Base-by-base conservation (phyloP, 306 rosid genomes). In the Hippophae rhamnoides region DNA sequence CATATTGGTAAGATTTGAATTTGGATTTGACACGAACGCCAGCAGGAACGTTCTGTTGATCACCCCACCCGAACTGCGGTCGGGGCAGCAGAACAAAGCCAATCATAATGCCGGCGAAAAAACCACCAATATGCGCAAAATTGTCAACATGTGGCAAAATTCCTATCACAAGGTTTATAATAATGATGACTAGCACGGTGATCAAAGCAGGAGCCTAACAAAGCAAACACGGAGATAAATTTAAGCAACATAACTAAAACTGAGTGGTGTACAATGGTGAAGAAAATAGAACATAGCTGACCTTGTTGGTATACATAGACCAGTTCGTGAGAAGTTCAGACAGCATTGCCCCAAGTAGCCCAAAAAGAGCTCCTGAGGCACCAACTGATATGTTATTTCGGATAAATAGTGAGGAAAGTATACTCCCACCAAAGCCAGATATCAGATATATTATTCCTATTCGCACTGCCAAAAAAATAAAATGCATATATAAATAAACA, bases 311-410 rank as follows among this genome's bases (percentile, higher is more conserved):
- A 67, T 87, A 90, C 43, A 87, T 83, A 64, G 83, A 79, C 97
- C 96, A 90, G 61, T 90, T 90, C 18, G 97, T 87, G 51, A 90
- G 54, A 58, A 90, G 95, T 59, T 90, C 97, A 3, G 97, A 90
- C 61, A 90, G 88, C 96, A 87, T 90, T 54, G 95, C 95, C 70
- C 97, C 95, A 65, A 90, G 97, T 61, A 90, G 89, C 65, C 97
- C 97, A 58, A 87, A 87, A 23, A 87, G 87, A 27, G 94, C 89
- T 11, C 97, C 95, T 13, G 97, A 90, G 58, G 97, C 94, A 57
- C 97, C 97, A 52, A 90, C 96, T 3, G 96, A 87, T 56, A 87
- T 85, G 74, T 64, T 82, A 68, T 76, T 78, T 73, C 73, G 79
- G 6, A 87, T 66, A 57, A 87, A 90, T 10, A 87, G 69, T 2